Evolutionary conservation across 345 rosid species (phyloP).

Genomic region (Laguncularia racemosa): DNA sequence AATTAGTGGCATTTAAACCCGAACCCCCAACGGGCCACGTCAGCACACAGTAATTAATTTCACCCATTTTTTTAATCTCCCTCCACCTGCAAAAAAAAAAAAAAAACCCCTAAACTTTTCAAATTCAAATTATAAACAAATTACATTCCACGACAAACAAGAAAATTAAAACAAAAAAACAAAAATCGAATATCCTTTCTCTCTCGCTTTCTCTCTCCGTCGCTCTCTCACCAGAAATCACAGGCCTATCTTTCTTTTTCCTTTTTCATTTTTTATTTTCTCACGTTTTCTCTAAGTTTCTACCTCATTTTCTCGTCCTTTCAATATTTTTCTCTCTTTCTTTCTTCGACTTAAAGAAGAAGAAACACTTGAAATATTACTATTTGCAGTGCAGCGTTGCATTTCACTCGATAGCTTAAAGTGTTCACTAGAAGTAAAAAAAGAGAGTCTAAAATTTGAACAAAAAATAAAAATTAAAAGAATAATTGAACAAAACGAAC

Average conservation of each 20-base stretch:
- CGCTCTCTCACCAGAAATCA: constrained; percentile 6
- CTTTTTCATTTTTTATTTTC: constrained; percentile 13
- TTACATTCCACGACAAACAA: constrained; percentile 5
- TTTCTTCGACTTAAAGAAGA: constrained; percentile 58
- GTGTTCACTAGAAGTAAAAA: constrained; percentile 10
- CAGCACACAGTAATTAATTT: constrained; percentile 2
- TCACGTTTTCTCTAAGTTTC: background rate
- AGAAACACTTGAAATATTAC: constrained; percentile 34
- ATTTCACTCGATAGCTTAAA: background rate
- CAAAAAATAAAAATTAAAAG: background rate
- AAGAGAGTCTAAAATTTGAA: background rate
- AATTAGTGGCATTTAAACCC: constrained; percentile 17
- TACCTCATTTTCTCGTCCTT: constrained; percentile 23
- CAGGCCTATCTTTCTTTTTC: constrained; percentile 9
- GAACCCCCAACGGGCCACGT: constrained; percentile 22
- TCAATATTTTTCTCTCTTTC: constrained; percentile 16
- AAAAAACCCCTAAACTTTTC: background rate
- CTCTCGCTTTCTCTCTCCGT: constrained; percentile 2
- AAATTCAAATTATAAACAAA: background rate
- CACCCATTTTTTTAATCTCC: too few relatives aligned
- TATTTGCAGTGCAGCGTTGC: constrained; percentile 11
- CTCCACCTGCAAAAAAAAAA: background rate
- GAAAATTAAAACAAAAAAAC: background rate
- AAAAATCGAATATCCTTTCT: background rate
- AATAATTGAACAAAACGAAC: background rate